Base-by-base conservation (phyloP, 1,284 basidiomycete species). In the Boletus chippewaensis region DNA sequence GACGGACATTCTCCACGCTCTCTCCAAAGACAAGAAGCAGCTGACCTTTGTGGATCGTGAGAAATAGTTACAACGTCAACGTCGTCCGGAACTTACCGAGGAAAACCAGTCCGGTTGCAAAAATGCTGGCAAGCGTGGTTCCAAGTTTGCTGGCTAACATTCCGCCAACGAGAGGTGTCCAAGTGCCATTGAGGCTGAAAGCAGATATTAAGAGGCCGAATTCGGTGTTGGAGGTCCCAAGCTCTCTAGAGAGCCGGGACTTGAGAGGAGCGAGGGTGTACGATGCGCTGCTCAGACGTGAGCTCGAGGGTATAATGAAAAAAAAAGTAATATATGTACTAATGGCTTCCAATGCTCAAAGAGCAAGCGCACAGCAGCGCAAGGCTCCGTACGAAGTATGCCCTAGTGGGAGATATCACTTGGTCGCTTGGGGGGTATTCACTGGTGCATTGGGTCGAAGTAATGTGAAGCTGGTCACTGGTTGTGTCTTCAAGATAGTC, bases 241-340 rank as follows among this genome's bases (percentile, higher is more conserved):
- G 76, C 61, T 91, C 87, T 49, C 81, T 74, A 8, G 80, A 76
- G 12, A 90, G 71, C 22, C 81, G 74, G 38, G 82, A 84, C 67
- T 91, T 90, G 51, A 90, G 70, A 7, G 87, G 87, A 0, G 84
- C 85, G 8, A 89, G 73, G 5, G 85, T 79, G 60, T 88, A 84
- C 4, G 77, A 77, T 24, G 81, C 83, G 66, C 87, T 88, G 53
- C 10, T 40, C 20, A 40, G 40, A 50, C 9, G 51, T 52, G 20
- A 52, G 39, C 32, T 45, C 39, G 15, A 44, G 8, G 29, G 44
- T 35, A 29, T 34, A 20, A 32, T 16, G 22, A 53, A 34, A 29
- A 29, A 29, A 29, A 28, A 47, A 39, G 28, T 26, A 32, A 69
- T 80, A 53, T 5, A 22, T 22, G 5, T 60, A 87, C 85, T 87